phyloP scores from a whole-genome alignment of 2,329 filamentous ascomycete genomes.

The Fusarium sp. region DNA sequence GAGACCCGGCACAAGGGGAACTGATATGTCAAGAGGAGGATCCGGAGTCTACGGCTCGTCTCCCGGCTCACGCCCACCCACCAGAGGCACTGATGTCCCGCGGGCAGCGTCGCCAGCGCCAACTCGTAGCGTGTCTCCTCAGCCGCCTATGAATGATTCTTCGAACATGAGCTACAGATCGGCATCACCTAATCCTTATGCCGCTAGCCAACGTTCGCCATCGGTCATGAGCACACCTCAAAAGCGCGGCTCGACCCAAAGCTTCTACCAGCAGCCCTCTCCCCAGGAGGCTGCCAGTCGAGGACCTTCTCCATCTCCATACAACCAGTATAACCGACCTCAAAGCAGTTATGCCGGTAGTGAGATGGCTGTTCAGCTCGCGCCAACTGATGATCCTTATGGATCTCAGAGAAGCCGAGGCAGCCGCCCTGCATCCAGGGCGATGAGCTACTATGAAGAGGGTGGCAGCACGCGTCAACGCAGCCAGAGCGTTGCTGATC shows the following conservation, averaged over 20 bases:
- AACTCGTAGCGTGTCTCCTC: conserved; percentile 74
- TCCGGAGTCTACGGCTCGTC: conserved; percentile 52
- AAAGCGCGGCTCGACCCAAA: conserved; percentile 65
- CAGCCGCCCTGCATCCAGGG: conserved; percentile 65
- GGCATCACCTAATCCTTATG: conserved; percentile 77
- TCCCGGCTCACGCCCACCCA: conserved; percentile 69
- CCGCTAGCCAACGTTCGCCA: conserved; percentile 54
- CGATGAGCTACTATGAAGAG: conserved; percentile 72
- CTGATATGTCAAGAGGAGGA: conserved; percentile 49
- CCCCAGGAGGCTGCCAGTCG: conserved; percentile 63
- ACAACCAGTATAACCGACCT: conserved; percentile 65
- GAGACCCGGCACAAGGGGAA: conserved; percentile 56
- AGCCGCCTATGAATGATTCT: conserved; percentile 67
- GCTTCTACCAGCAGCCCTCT: conserved; percentile 68
- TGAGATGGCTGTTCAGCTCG: conserved; percentile 80
- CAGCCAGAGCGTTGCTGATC: conserved; percentile 91
- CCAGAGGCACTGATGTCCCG: conserved; percentile 72
- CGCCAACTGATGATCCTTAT: conserved; percentile 71
- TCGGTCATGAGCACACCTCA: conserved; percentile 59
- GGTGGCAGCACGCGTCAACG: conserved; percentile 65
- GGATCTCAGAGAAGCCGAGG: conserved; percentile 69
- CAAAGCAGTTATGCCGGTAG: conserved; percentile 66
- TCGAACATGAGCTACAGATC: conserved; percentile 62
- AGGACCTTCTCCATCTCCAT: conserved; percentile 65
- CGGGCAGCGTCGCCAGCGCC: conserved; percentile 79